Evolutionary conservation across 345 rosid species (phyloP), one percentile per base, ranked within the genome.

Genomic region (Murraya paniculata): DNA sequence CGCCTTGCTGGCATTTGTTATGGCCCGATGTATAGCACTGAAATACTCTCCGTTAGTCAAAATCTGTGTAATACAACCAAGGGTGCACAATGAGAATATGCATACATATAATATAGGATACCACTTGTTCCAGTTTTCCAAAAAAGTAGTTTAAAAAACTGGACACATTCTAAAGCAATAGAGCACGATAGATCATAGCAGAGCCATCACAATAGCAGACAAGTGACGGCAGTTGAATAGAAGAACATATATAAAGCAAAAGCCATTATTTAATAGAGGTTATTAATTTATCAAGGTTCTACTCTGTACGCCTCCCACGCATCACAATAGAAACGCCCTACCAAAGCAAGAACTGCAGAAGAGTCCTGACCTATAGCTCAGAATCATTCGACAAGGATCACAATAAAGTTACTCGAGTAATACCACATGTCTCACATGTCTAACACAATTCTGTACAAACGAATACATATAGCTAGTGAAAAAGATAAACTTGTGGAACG

Each of bases 1-100:
- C 0, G 92, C 86, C 75, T 73, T 80, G 66, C 74, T 83, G 21
- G 85, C 83, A 70, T 95, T 95, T 38, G 99, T 93, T 61, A 92
- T 55, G 4, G 95, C 95, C 73, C 91, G 84, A 82, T 95, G 98
- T 69, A 78, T 85, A 73, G 90, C 86, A 80, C 95, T 93, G 77
- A 77, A 85, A 78, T 92, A 95, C 36, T 82, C 78, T 30, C 98
- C 98, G 66, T 95, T 93, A 7, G 91, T 93, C 68, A 95, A 90
- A 69, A 93, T 87, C 97, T 95, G 85, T 53, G 22, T 16, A 4
- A 53, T 6, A 18, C 85, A 89, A 70, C 36, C 62, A 68, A 71
- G 6, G 18, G 31, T 65, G 24, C 27, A 25, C 21, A 55, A 67
- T 75, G 16, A 80, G 28, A 30, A 38, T 24, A 70, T 36, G 4